Conservation (phyloP, 345 rosid species). For the Citrus reticulata region DNA sequence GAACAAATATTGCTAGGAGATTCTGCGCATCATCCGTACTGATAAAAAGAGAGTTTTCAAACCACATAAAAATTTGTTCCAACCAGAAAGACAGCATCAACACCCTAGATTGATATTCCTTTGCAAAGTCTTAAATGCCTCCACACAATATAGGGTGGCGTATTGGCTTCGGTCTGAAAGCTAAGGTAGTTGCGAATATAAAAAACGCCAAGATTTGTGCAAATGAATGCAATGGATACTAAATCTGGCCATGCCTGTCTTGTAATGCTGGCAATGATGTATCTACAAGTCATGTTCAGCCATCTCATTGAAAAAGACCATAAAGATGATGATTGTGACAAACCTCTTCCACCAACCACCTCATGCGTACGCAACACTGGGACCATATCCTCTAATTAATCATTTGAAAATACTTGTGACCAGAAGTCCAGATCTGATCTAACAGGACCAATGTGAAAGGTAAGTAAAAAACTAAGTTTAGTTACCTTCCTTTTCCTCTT, state of each 20-base stretch:
- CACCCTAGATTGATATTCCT: background rate
- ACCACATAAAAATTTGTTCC: background rate
- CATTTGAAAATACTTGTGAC: background rate
- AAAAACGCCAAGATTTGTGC: background rate
- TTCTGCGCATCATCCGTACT: background rate
- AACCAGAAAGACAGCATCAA: background rate
- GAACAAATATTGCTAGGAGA: background rate
- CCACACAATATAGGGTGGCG: background rate
- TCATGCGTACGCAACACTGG: conserved; percentile 11
- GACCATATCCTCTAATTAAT: conserved; percentile 17
- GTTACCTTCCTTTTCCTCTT: too few species aligned
- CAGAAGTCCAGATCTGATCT: background rate
- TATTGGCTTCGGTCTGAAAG: background rate
- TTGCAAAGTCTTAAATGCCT: background rate
- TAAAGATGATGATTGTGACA: conserved; percentile 22
- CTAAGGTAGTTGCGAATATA: background rate
- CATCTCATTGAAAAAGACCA: conserved; percentile 2
- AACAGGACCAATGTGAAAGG: background rate
- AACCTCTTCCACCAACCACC: background rate
- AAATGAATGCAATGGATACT: background rate
- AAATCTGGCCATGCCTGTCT: conserved; percentile 15
- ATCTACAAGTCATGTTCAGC: conserved; percentile 5
- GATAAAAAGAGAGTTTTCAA: background rate
- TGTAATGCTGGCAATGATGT: conserved; percentile 1
- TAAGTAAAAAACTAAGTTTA: too few species aligned